Base-by-base conservation (phyloP, 1,284 basidiomycete species). In the Sphaerobolus stellatus region DNA sequence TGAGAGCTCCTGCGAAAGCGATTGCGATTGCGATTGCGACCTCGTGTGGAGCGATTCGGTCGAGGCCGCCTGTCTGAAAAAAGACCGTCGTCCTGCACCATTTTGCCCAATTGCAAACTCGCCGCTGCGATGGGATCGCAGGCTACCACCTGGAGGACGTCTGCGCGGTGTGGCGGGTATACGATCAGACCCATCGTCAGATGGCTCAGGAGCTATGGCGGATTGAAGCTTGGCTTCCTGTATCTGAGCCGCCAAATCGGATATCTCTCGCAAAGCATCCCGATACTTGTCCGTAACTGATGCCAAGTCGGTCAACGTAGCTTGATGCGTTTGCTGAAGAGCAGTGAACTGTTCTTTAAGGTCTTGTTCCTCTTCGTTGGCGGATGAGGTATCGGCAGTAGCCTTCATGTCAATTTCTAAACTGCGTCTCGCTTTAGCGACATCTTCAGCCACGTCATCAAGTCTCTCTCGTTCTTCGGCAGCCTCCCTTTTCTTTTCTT, bases 1-100 rank as follows among this genome's bases (percentile, higher is more conserved):
- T 62, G 88, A 94, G 61, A 94, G 84, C 83, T 96, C 92, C 91
- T 94, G 93, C 75, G 93, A 94, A 63, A 94, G 85, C 77, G 93
- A 94, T 76, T 86, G 83, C 67, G 90, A 92, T 74, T 89, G 87
- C 76, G 85, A 88, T 63, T 88, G 83, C 82, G 90, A 90, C 80
- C 88, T 90, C 80, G 83, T 78, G 74, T 88, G 89, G 66, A 90
- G 83, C 68, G 88, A 90, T 70, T 92, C 89, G 67, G 84, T 74
- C 64, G 89, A 92, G 77, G 83, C 83, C 79, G 86, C 88, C 68
- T 89, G 86, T 61, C 83, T 79, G 81, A 90, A 92, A 86, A 92
- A 87, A 86, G 83, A 80, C 58, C 83, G 84, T 57, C 81, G 75
- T 55, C 79, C 73, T 49, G 78, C 65, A 54, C 76, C 66, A 65